Evolutionary conservation across 805 yeast species (phyloP), one percentile per base, ranked within the genome.

Genomic region (Metschnikowia peoriensis): DNA sequence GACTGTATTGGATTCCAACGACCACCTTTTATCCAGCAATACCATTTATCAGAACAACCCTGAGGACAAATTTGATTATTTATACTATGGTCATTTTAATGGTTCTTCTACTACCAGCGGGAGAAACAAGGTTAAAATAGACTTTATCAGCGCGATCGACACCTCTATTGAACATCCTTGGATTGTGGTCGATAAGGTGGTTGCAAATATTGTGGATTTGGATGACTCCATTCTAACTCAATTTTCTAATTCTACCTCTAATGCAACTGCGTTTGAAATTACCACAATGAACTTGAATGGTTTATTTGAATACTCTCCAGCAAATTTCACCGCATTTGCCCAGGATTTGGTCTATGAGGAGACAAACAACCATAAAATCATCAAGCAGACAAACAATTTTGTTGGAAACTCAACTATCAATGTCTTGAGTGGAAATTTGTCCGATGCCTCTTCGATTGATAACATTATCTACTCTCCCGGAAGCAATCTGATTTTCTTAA

Each of bases 41-140:
- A 57, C 77, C 41, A 73, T 93, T 22, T 90, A 83, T 65, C 98
- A 94, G 69, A 90, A 89, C 45, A 94, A 94, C 66, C 74, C 82
- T 37, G 79, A 82, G 51, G 79, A 85, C 46, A 94, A 94, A 66
- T 93, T 89, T 66, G 98, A 94, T 67, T 74, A 78, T 16, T 64
- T 94, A 7, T 93, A 71, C 66, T 72, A 78, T 41, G 99, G 98
- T 1, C 82, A 81, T 53, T 66, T 92, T 46, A 76, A 81, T 22
- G 79, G 81, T 1, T 63, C 72, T 1, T 68, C 77, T 38, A 47
- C 55, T 6, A 41, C 47, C 32, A 54, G 56, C 38, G 73, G 71
- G 7, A 62, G 59, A 40, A 72, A 63, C 49, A 67, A 62, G 52
- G 63, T 73, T 45, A 66, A 65, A 34, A 59, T 72, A 16, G 62